Conservation (phyloP, 2,329 filamentous ascomycete species). For the Fusarium nelsonii region DNA sequence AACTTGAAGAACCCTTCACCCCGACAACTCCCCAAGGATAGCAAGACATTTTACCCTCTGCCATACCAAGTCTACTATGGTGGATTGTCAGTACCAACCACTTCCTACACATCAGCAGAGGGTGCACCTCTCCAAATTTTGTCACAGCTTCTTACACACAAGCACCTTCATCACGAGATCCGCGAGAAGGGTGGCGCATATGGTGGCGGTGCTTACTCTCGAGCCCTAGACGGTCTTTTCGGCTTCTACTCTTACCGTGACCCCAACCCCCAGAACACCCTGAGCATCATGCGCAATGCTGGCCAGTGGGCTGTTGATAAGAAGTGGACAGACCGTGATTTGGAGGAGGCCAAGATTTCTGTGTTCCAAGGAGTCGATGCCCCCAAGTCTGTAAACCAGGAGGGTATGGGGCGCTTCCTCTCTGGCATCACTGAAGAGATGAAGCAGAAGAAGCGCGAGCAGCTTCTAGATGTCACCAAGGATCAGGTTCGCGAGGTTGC, state of each 20-base stretch:
- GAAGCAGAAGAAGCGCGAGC: conserved; percentile 85
- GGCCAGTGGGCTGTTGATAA: conserved; percentile 86
- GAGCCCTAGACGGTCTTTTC: conserved; percentile 84
- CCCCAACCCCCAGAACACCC: conserved; percentile 89
- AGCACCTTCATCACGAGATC: conserved; percentile 96
- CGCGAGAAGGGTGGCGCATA: conserved; percentile 98
- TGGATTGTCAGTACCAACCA: conserved; percentile 82
- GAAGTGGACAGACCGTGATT: conserved; percentile 83
- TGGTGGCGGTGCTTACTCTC: conserved; percentile 88
- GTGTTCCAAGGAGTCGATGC: conserved; percentile 95
- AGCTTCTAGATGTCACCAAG: conserved; percentile 85
- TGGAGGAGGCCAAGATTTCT: conserved; percentile 96
- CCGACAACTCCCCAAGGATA: conserved; percentile 60
- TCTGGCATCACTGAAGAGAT: conserved; percentile 89
- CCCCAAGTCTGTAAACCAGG: conserved; percentile 85
- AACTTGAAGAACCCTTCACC: conserved; percentile 54
- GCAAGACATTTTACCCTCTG: conserved; percentile 89
- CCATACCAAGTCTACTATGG: conserved; percentile 99
- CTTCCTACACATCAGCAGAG: conserved; percentile 81
- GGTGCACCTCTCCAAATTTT: conserved; percentile 89
- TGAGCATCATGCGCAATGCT: conserved; percentile 85
- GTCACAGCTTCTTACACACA: conserved; percentile 92
- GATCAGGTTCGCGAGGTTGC: conserved; percentile 85
- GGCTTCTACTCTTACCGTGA: conserved; percentile 98
- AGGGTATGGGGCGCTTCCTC: conserved; percentile 88